phyloP scores from a whole-genome alignment of 148 eudicot species.

The Persicaria tinctoria region DNA sequence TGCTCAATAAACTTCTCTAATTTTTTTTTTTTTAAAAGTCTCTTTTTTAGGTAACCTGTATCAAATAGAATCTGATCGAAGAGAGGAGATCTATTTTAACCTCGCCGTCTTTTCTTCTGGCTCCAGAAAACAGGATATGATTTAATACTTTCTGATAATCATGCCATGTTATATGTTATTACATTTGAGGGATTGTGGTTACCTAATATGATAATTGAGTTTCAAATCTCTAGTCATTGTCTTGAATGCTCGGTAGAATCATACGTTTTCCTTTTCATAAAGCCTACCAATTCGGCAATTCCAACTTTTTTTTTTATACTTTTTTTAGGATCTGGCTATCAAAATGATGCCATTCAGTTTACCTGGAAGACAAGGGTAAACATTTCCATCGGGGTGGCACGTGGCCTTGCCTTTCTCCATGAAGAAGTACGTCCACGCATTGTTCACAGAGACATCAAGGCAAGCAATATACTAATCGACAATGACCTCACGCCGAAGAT shows the following conservation, averaged over 20 bases:
- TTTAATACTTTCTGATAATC: no score
- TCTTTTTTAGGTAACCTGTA: not conserved
- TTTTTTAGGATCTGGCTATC: slow-evolving; percentile 19
- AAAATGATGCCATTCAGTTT: slow-evolving; percentile 21
- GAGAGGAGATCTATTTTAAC: no score
- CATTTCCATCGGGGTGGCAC: slow-evolving; percentile 40
- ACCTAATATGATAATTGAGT: not conserved
- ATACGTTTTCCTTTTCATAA: no score
- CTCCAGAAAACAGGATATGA: no score
- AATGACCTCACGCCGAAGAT: slow-evolving; percentile 41
- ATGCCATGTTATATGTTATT: no score
- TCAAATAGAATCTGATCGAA: not conserved
- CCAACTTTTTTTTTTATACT: no score
- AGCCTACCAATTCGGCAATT: not conserved
- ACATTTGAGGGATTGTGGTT: no score
- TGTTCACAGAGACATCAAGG: slow-evolving; percentile 50
- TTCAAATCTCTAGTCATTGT: no score
- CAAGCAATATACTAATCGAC: slow-evolving; percentile 52
- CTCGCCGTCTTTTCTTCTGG: no score
- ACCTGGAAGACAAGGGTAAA: slow-evolving; percentile 28
- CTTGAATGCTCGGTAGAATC: no score
- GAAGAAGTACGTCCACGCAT: slow-evolving; percentile 41
- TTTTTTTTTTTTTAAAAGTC: no score
- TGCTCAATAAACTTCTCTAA: not conserved
- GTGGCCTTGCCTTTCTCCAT: slow-evolving; percentile 43